Conservation (phyloP, 306 rosid species). For the Fragaria vesca region DNA sequence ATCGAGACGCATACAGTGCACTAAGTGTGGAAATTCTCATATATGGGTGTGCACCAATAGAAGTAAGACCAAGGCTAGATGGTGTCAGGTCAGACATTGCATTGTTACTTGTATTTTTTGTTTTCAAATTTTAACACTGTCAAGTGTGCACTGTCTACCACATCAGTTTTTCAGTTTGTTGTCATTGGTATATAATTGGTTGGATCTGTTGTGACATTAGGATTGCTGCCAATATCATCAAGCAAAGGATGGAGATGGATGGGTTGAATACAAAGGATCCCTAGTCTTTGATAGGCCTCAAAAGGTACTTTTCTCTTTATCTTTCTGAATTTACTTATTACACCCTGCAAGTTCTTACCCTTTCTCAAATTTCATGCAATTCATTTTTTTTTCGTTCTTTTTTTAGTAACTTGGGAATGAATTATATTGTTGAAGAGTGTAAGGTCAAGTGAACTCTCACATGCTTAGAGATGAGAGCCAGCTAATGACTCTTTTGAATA, state of each 20-base stretch:
- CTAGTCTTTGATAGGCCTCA: slow-evolving; percentile 78
- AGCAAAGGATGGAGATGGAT: slow-evolving; percentile 99
- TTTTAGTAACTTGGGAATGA: background rate
- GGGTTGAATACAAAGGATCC: slow-evolving; percentile 97
- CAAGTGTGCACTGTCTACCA: background rate
- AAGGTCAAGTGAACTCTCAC: background rate
- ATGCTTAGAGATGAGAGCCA: background rate
- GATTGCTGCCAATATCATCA: slow-evolving; percentile 98
- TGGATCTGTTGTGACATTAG: slow-evolving; percentile 45
- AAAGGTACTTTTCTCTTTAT: slow-evolving; percentile 46
- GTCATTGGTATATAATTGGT: slow-evolving; percentile 13
- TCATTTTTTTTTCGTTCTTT: background rate
- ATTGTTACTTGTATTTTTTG: slow-evolving; percentile 13
- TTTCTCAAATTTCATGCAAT: background rate
- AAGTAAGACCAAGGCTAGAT: slow-evolving; percentile 89
- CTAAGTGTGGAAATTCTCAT: slow-evolving; percentile 93
- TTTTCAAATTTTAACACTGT: slow-evolving; percentile 4
- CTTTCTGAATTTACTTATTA: background rate
- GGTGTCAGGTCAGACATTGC: slow-evolving; percentile 84
- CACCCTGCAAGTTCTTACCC: background rate
- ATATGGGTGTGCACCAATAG: slow-evolving; percentile 98
- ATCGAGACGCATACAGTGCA: slow-evolving; percentile 92
- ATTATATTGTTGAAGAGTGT: background rate
- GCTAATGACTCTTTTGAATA: background rate
- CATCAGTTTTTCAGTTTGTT: slow-evolving; percentile 18